Evolutionary conservation across 2,329 filamentous ascomycete species (phyloP).

Genomic region (Neoscytalidium dimidiatum): DNA sequence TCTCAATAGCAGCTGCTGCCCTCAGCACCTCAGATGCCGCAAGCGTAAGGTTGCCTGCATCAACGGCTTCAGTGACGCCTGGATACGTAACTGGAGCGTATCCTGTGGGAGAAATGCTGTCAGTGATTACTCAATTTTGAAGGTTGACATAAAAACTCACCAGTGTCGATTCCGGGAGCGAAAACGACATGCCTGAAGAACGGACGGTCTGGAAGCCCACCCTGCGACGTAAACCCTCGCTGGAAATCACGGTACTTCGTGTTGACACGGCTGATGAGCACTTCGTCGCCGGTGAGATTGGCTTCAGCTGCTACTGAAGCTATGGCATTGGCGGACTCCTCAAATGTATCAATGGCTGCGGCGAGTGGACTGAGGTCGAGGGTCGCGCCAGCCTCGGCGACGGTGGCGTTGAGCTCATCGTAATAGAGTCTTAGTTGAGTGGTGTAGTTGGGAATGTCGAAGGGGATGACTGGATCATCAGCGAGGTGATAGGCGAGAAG

Average conservation of each 20-base stretch:
- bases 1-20: constrained; percentile 1
- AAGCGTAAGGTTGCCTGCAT: constrained; percentile 26
- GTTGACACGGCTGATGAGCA: constrained; percentile 42
- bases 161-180: constrained; percentile 47
- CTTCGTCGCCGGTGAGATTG: constrained; percentile 30
- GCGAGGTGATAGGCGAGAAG: constrained; percentile 46
- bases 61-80: constrained; percentile 40
- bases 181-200: constrained; percentile 51
- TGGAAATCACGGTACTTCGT: constrained; percentile 49
- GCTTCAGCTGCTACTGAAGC: constrained; percentile 28
- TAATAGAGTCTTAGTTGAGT: constrained; percentile 40
- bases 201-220: constrained; percentile 47
- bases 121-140: too few relatives aligned
- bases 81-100: constrained; percentile 42
- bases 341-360: constrained; percentile 40
- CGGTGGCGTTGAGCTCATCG: constrained; percentile 33
- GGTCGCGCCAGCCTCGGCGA: constrained; percentile 28
- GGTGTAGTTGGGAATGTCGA: constrained; percentile 42
- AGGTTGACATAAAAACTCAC: neutral
- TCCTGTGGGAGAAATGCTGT: too few relatives aligned
- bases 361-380: constrained; percentile 35
- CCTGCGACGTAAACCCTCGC: constrained; percentile 47
- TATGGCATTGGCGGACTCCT: constrained; percentile 30
- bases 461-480: constrained; percentile 41
- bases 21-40: constrained; percentile 17